Percentiles rank a stretch among this genome's conserved stretches.
These are phyloP conservation scores for Alliaria petiolata DNA, from an alignment of 345 rosid species.

Conservation along the genomic window DNA sequence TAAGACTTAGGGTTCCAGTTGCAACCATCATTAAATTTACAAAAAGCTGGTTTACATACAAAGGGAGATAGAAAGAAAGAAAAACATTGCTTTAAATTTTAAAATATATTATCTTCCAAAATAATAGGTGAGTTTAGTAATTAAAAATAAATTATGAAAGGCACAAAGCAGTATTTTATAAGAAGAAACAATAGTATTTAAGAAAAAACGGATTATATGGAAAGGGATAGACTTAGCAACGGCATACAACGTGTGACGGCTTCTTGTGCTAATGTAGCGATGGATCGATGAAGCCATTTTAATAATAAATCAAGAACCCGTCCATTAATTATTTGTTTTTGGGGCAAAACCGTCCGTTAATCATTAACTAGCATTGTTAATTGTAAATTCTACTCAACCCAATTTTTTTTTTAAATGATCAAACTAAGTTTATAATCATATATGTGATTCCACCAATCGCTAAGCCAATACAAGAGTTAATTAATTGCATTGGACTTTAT, in stretches of 20 bases:
- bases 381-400: background rate
- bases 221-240: slow-evolving; percentile 15
- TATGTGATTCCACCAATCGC: slow-evolving; percentile 17
- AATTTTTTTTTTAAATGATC: background rate
- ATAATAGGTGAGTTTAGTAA: background rate
- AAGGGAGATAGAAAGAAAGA: background rate
- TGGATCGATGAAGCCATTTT: background rate
- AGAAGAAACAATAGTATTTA: background rate
- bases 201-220: background rate
- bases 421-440: background rate
- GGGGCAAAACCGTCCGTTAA: no score
- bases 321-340: slow-evolving; percentile 8
- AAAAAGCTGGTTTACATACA: background rate
- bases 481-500: slow-evolving; percentile 24
- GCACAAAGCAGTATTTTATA: background rate
- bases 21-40: slow-evolving; percentile 5
- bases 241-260: slow-evolving; percentile 27
- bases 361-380: background rate
- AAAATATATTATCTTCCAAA: background rate
- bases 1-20: background rate
- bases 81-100: background rate
- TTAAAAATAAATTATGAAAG: background rate
- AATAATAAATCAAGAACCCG: slow-evolving; percentile 9
- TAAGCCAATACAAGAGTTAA: slow-evolving; percentile 1
- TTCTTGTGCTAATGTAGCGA: slow-evolving; percentile 3